phyloP scores from a whole-genome alignment of 2,329 filamentous ascomycete genomes.

The Dactylonectria macrodidyma region DNA sequence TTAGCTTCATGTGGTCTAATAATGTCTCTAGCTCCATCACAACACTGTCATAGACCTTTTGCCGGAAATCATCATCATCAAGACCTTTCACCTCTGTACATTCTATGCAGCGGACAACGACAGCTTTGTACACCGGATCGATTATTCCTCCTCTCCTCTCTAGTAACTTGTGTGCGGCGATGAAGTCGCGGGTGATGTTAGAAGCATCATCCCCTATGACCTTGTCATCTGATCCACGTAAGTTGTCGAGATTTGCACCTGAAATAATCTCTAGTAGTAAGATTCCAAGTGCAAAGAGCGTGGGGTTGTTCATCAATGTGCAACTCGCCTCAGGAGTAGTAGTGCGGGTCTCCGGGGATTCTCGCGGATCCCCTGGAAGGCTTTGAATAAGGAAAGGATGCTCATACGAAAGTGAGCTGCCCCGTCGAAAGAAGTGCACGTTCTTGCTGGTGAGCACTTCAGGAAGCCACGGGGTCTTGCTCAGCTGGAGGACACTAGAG shows the following conservation, averaged over 20 bases:
- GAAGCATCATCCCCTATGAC: not conserved
- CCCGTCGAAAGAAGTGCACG: conserved; percentile 26
- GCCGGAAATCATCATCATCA: conserved; percentile 29
- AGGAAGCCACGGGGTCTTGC: conserved; percentile 37
- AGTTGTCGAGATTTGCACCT: conserved; percentile 17
- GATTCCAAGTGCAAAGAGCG: conserved; percentile 30
- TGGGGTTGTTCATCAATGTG: conserved; percentile 14
- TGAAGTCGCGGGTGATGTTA: not conserved
- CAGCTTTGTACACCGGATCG: conserved; percentile 19
- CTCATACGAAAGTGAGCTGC: not conserved
- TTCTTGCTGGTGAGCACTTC: conserved; percentile 10
- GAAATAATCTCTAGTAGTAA: conserved; percentile 33
- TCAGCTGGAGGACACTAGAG: conserved; percentile 35
- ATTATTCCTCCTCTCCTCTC: conserved; percentile 23
- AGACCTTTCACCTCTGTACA: conserved; percentile 20
- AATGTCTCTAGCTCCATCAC: conserved; percentile 32
- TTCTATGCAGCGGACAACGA: conserved; percentile 31
- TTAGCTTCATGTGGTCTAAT: conserved; percentile 23
- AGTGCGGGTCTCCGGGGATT: not conserved
- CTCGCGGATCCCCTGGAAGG: not conserved
- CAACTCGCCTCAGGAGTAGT: not conserved
- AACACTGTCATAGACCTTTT: conserved; percentile 25
- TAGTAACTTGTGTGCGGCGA: conserved; percentile 15
- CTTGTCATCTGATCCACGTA: not conserved
- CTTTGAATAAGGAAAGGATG: conserved; percentile 12